Percentiles rank a stretch among this genome's conserved stretches.
Conservation (phyloP, 140 eudicot genomes). For the Flaveria floridana region DNA sequence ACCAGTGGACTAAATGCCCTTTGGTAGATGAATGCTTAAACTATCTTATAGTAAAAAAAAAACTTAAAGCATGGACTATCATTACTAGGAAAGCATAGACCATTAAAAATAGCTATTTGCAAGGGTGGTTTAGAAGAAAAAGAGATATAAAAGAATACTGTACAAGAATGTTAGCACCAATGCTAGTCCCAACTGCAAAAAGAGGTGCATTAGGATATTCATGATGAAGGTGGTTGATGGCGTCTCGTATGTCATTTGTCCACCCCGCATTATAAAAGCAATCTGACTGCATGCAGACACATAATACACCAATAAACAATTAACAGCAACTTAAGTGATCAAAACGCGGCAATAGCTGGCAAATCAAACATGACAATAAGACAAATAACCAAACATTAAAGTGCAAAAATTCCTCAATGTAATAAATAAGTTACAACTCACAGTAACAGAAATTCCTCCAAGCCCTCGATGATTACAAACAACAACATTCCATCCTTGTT, state of each 20-base stretch:
- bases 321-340: slow-evolving; percentile 21
- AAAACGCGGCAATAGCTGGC: not conserved
- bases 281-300: slow-evolving; percentile 62
- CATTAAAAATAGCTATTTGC: not conserved
- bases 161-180: slow-evolving; percentile 95
- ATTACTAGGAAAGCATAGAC: not conserved
- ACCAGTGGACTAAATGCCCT: no score
- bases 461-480: slow-evolving; percentile 88
- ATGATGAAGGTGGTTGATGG: slow-evolving; percentile 59
- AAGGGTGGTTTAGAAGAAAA: not conserved
- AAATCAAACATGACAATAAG: not conserved
- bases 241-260: slow-evolving; percentile 78
- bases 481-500: slow-evolving; percentile 86
- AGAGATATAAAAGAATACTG: not conserved
- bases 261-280: slow-evolving; percentile 99
- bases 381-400: not conserved
- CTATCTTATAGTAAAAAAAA: not conserved
- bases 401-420: not conserved
- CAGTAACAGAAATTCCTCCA: slow-evolving; percentile 95
- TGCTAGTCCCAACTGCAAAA: slow-evolving; percentile 80
- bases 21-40: not conserved
- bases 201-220: slow-evolving; percentile 73
- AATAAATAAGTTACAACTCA: slow-evolving; percentile 41
- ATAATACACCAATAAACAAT: slow-evolving; percentile 16
- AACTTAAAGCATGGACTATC: not conserved